A percentile compares a stretch with the other conserved stretches of the same genome.
Evolutionary conservation across 2,329 filamentous ascomycete species (phyloP).

Genomic region (Pseudofabraea citricarpa): DNA sequence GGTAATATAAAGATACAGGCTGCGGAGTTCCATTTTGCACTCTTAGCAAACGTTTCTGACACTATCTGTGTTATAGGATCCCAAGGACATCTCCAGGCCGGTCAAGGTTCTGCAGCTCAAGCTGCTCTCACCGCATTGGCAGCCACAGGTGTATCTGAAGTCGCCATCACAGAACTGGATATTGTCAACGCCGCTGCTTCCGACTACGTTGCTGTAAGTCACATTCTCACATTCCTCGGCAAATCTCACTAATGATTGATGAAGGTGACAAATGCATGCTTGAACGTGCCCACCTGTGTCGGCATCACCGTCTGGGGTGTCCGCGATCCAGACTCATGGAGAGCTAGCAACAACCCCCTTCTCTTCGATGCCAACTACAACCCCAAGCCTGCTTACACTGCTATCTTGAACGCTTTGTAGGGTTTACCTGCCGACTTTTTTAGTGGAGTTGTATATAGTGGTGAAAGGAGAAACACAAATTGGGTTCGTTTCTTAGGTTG

Average conservation of each 20-base stretch:
- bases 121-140: constrained; percentile 23
- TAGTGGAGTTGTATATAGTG: too few relatives aligned
- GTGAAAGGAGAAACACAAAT: too few relatives aligned
- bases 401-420: constrained; percentile 23
- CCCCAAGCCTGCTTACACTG: constrained; percentile 47
- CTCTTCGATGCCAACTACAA: constrained; percentile 48
- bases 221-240: constrained; percentile 26
- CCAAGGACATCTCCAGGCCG: constrained; percentile 15
- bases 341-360: constrained; percentile 42
- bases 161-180: constrained; percentile 58
- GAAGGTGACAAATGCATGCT: constrained; percentile 20
- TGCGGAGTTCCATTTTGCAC: too few relatives aligned
- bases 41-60: neutral
- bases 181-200: constrained; percentile 32
- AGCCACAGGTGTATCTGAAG: constrained; percentile 48
- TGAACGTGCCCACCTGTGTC: constrained; percentile 26
- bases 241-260: neutral
- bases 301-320: constrained; percentile 30
- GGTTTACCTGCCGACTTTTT: too few relatives aligned
- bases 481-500: too few relatives aligned
- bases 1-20: too few relatives aligned
- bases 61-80: constrained; percentile 26
- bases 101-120: constrained; percentile 6
- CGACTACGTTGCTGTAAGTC: constrained; percentile 32
- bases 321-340: constrained; percentile 43